Evolutionary conservation across 768 basidiomycete genomes (phyloP).

Genomic region (Termitomyces sp.): DNA sequence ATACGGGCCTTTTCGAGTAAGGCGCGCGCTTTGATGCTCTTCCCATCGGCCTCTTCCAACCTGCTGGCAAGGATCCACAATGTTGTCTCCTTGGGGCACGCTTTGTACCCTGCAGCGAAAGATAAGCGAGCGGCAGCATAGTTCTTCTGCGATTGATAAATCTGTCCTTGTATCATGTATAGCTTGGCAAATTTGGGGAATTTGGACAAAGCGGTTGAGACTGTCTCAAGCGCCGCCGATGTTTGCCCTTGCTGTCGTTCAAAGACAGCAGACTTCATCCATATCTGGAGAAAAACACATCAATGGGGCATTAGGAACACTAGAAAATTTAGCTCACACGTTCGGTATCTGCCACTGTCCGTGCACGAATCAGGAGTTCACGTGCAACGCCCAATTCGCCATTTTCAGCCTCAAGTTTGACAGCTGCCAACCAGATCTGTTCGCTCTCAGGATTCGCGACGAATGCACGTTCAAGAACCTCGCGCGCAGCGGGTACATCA

Average conservation of each 20-base stretch:
- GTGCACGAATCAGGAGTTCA: conserved; percentile 81
- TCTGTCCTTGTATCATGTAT: conserved; percentile 97
- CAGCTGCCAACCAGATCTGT: conserved; percentile 95
- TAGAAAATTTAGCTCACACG: conserved; percentile 44
- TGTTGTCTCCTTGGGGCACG: conserved; percentile 77
- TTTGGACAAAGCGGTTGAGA: conserved; percentile 68
- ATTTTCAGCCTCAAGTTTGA: conserved; percentile 95
- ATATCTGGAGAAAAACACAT: conserved; percentile 54
- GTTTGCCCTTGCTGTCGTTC: conserved; percentile 84
- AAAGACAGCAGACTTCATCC: conserved; percentile 98
- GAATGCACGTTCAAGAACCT: conserved; percentile 86
- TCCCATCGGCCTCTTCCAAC: conserved; percentile 86
- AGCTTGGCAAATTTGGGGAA: conserved; percentile 90
- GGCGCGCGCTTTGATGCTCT: conserved; percentile 88
- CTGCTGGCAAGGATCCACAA: conserved; percentile 88
- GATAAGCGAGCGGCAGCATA: conserved; percentile 67
- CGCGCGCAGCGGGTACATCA: conserved; percentile 86
- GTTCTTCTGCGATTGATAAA: conserved; percentile 61
- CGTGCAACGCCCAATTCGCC: conserved; percentile 82
- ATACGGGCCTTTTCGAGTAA: conserved; percentile 86
- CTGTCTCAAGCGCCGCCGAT: conserved; percentile 67
- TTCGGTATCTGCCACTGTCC: conserved; percentile 88
- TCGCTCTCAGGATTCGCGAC: conserved; percentile 95
- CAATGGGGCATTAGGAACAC: neutral
- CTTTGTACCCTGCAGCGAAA: conserved; percentile 79